Percentiles rank a stretch among this genome's conserved stretches.
phyloP scores from a whole-genome alignment of 371 early-diverging fungal species.

The Mortierella sp. region DNA sequence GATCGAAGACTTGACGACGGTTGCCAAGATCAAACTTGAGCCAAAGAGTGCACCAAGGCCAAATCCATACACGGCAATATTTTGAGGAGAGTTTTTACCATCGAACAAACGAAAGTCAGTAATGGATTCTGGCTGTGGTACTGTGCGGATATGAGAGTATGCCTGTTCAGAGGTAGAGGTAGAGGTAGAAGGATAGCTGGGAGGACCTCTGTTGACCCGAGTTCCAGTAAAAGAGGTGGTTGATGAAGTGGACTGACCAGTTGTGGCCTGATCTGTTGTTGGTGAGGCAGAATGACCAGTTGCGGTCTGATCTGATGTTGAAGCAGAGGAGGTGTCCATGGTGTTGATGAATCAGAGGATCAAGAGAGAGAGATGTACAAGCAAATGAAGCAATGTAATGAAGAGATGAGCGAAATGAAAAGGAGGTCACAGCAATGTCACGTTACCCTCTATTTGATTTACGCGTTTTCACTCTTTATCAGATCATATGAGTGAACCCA shows the following conservation, averaged over 20 bases:
- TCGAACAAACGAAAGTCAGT: slow-evolving; percentile 67
- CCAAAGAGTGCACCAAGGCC: slow-evolving; percentile 73
- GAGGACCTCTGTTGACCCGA: slow-evolving; percentile 11
- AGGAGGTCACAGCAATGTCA: too few species aligned
- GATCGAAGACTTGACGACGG: slow-evolving; percentile 39
- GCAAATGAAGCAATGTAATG: too few species aligned
- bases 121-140: slow-evolving; percentile 23
- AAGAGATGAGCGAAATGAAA: too few species aligned
- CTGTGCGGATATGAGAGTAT: slow-evolving; percentile 4
- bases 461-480: too few species aligned
- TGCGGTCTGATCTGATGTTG: background rate
- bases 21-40: slow-evolving; percentile 61
- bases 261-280: background rate
- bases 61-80: slow-evolving; percentile 78
- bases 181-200: background rate
- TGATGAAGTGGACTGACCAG: slow-evolving; percentile 3
- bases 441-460: too few species aligned
- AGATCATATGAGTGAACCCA: too few species aligned
- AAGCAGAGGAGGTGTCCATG: background rate
- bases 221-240: slow-evolving; percentile 2
- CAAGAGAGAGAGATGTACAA: too few species aligned
- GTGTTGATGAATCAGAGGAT: background rate
- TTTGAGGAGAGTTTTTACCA: slow-evolving; percentile 78
- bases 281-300: background rate
- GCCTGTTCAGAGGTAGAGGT: slow-evolving; percentile 9